phyloP scores from a whole-genome alignment of 176 grass and related monocot species.

The Aegilops longissima region DNA sequence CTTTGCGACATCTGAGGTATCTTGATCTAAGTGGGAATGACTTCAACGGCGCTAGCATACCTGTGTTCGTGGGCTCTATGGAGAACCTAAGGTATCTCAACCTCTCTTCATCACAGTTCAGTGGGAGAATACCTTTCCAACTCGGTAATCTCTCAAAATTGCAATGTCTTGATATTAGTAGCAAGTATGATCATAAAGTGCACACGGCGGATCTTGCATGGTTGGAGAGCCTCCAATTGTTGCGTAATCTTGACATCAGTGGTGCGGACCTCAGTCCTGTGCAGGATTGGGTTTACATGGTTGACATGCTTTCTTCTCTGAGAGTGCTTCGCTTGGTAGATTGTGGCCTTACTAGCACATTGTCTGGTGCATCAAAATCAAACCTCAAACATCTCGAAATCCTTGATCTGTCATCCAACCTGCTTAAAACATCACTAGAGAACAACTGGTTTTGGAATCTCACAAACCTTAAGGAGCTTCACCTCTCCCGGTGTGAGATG shows the following conservation, averaged over 20 bases:
- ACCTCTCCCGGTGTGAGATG: background rate
- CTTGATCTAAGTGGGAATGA: too few species aligned
- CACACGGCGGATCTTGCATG: background rate
- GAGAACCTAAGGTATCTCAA: too few species aligned
- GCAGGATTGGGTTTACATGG: background rate
- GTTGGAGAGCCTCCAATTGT: background rate
- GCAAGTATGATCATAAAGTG: too few species aligned
- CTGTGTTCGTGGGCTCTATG: too few species aligned
- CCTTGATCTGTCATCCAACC: background rate
- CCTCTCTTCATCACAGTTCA: too few species aligned
- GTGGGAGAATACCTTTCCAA: too few species aligned
- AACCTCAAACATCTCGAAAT: background rate
- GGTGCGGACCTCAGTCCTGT: fast-evolving
- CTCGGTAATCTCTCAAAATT: too few species aligned
- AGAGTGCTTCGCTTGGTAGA: background rate
- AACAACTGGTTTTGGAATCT: background rate
- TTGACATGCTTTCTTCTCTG: background rate
- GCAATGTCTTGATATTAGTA: too few species aligned
- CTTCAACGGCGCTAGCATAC: too few species aligned
- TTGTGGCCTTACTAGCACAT: background rate
- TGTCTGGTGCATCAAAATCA: background rate
- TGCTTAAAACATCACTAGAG: background rate
- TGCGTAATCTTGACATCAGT: background rate
- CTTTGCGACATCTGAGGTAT: too few species aligned
- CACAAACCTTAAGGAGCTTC: background rate